Conservation (phyloP, 805 yeast species). For the Pichia insulana region DNA sequence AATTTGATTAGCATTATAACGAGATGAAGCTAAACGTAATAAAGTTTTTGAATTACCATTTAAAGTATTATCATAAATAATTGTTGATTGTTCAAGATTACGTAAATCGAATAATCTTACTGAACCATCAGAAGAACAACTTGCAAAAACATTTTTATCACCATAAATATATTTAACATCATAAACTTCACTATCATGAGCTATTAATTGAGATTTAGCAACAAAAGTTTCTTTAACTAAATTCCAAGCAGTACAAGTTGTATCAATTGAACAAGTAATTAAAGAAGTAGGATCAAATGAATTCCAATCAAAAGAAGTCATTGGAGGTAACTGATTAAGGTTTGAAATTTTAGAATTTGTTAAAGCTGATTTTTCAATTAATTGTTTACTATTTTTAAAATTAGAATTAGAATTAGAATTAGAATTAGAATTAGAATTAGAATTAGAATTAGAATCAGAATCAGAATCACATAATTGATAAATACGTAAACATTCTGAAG, state of each 20-base stretch:
- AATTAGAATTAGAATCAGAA: conserved; percentile 8
- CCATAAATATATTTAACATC: conserved; percentile 81
- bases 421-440: conserved; percentile 7
- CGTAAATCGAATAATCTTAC: conserved; percentile 87
- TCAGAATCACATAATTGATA: conserved; percentile 22
- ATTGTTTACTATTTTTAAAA: conserved; percentile 6
- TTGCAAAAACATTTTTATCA: conserved; percentile 71
- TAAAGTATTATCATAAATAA: conserved; percentile 70
- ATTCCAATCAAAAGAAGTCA: conserved; percentile 94
- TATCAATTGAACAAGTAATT: conserved; percentile 84
- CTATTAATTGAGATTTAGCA: conserved; percentile 89
- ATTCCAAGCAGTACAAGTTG: conserved; percentile 98
- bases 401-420: conserved; percentile 4
- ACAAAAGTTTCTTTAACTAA: conserved; percentile 46
- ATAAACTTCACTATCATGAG: conserved; percentile 91
- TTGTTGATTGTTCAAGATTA: conserved; percentile 86
- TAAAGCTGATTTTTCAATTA: conserved; percentile 34
- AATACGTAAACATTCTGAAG: conserved; percentile 63
- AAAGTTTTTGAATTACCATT: conserved; percentile 36
- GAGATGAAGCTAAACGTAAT: conserved; percentile 67
- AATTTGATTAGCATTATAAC: conserved; percentile 69
- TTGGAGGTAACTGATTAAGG: conserved; percentile 64
- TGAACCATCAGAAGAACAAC: conserved; percentile 93
- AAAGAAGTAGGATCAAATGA: conserved; percentile 55
- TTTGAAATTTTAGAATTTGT: conserved; percentile 34